A percentile compares a stretch with the other conserved stretches of the same genome.
phyloP scores from a whole-genome alignment of 805 yeast species.

The Hanseniaspora jakobsenii region DNA sequence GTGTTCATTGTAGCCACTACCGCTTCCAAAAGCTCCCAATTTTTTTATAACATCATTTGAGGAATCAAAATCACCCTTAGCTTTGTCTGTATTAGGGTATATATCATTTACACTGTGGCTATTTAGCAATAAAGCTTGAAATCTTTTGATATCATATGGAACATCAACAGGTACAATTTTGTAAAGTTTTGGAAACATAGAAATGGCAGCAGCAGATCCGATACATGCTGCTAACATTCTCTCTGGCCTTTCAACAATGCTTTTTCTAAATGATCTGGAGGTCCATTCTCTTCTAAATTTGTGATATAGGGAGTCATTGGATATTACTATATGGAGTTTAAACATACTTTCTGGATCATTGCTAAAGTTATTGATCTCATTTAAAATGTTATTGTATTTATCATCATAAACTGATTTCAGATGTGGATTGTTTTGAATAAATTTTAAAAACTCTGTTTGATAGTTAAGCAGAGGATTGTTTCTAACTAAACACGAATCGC shows the following conservation, averaged over 20 bases:
- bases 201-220: conserved; percentile 64
- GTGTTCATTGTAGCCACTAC: too few species aligned
- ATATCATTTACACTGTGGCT: background rate
- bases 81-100: background rate
- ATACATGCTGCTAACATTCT: conserved; percentile 62
- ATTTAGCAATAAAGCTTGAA: background rate
- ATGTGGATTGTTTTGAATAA: conserved; percentile 12
- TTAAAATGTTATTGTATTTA: background rate
- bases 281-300: conserved; percentile 70
- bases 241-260: conserved; percentile 77
- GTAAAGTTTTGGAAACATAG: conserved; percentile 53
- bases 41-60: too few species aligned
- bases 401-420: conserved; percentile 1
- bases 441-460: conserved; percentile 9
- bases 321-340: conserved; percentile 47
- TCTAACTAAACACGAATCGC: too few species aligned
- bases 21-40: too few species aligned
- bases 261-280: conserved; percentile 47
- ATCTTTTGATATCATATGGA: conserved; percentile 9
- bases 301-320: conserved; percentile 62
- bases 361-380: background rate
- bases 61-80: too few species aligned
- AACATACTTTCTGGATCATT: conserved; percentile 28
- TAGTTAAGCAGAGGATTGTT: conserved; percentile 4
- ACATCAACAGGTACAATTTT: conserved; percentile 16